Conservation (phyloP, 345 rosid species). For the Noccaea caerulescens region DNA sequence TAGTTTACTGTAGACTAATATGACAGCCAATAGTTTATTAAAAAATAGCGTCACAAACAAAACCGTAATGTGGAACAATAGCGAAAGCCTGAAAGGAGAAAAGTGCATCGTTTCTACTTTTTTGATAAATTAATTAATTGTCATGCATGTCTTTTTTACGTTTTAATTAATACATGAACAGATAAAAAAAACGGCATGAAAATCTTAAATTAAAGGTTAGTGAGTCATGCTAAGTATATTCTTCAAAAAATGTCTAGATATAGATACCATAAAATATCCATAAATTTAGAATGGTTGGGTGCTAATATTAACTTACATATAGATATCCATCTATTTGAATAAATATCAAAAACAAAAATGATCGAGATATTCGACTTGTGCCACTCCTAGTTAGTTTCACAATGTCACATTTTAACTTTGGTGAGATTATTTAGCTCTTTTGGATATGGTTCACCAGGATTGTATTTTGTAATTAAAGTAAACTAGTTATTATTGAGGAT, state of each 20-base stretch:
- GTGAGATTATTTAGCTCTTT: background rate
- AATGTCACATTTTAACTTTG: conserved; percentile 14
- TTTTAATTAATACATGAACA: too few species aligned
- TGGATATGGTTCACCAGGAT: background rate
- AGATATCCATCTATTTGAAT: too few species aligned
- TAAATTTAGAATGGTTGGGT: background rate
- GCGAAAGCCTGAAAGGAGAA: too few species aligned
- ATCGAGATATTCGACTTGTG: background rate
- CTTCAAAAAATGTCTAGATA: background rate
- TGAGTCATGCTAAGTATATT: too few species aligned
- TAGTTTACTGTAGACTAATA: background rate
- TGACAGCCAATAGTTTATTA: background rate
- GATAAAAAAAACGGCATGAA: too few species aligned
- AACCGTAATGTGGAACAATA: too few species aligned
- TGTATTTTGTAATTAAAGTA: conserved; percentile 2
- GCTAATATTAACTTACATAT: too few species aligned
- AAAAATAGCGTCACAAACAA: background rate
- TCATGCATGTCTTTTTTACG: too few species aligned
- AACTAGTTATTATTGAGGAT: conserved; percentile 8
- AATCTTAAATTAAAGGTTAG: too few species aligned
- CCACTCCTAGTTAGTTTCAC: background rate
- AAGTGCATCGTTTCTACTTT: too few species aligned
- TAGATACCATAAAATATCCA: background rate
- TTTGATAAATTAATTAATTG: too few species aligned
- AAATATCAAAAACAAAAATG: too few species aligned